Evolutionary conservation across 306 rosid genomes (phyloP).

Genomic region (Vicia sativa): DNA sequence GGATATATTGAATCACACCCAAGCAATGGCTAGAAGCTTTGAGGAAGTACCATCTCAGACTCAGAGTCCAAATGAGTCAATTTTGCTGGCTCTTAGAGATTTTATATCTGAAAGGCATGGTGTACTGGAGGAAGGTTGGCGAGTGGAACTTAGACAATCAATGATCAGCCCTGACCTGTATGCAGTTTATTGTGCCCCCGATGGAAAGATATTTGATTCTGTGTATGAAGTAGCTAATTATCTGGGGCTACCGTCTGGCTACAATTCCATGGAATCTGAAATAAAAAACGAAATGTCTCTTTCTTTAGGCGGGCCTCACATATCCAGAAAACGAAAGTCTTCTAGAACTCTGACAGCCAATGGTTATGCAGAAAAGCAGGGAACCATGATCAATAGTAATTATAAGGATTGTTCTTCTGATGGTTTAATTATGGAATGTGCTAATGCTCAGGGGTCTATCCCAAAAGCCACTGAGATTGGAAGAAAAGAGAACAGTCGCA

Average conservation of each 20-base stretch:
- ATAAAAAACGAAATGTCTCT: constrained; percentile 58
- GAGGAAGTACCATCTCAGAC: constrained; percentile 64
- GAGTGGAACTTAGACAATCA: constrained; percentile 81
- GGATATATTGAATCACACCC: constrained; percentile 66
- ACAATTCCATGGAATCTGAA: constrained; percentile 61
- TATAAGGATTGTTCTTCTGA: constrained; percentile 56
- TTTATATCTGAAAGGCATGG: constrained; percentile 85
- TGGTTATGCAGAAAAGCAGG: constrained; percentile 72
- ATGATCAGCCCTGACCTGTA: constrained; percentile 64
- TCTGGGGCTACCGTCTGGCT: constrained; percentile 76
- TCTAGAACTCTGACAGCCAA: constrained; percentile 50
- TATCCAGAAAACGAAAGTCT: constrained; percentile 73
- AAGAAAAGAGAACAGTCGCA: constrained; percentile 46
- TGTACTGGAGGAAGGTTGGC: constrained; percentile 95
- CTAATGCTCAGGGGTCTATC: constrained; percentile 47
- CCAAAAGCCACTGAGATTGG: constrained; percentile 49
- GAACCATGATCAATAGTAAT: constrained; percentile 43
- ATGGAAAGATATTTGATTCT: constrained; percentile 92
- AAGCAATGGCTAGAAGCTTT: constrained; percentile 52
- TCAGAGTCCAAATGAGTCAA: constrained; percentile 58
- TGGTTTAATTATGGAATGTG: constrained; percentile 47
- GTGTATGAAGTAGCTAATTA: constrained; percentile 91
- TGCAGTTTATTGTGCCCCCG: constrained; percentile 94
- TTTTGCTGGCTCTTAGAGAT: constrained; percentile 92
- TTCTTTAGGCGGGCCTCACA: constrained; percentile 51